Evolutionary conservation across 768 basidiomycete species (phyloP).

Genomic region (Pilatotrama ljubarskyi): DNA sequence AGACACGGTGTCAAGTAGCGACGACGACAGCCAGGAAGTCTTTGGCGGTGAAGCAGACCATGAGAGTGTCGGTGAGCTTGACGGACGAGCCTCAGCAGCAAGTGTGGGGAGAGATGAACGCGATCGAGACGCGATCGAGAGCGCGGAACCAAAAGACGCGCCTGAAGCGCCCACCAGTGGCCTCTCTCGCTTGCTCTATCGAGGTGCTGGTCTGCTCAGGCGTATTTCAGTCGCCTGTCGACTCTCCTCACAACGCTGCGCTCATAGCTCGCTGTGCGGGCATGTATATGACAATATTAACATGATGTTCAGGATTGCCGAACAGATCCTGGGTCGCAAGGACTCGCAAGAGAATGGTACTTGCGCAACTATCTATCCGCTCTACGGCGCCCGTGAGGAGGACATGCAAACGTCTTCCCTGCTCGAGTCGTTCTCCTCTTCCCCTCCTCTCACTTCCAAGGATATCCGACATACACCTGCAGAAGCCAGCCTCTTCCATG

Average conservation of each 20-base stretch:
- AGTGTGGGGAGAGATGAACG: no score
- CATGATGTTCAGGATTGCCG: slow-evolving; percentile 26
- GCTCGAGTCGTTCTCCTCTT: slow-evolving; percentile 20
- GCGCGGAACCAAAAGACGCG: no score
- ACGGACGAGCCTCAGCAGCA: no score
- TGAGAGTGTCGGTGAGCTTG: no score
- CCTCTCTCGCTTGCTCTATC: no score
- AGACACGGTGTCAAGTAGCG: no score
- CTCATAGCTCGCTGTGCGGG: not conserved
- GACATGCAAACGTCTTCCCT: slow-evolving; percentile 28
- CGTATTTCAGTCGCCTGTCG: slow-evolving; percentile 2
- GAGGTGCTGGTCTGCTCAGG: not conserved
- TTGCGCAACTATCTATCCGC: slow-evolving; percentile 29
- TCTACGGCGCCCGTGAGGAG: slow-evolving; percentile 26
- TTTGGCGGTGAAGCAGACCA: no score
- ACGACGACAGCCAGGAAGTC: no score
- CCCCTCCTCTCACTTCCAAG: slow-evolving; percentile 25
- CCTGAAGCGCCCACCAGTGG: no score
- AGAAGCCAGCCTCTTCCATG: slow-evolving; percentile 22
- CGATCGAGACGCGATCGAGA: no score
- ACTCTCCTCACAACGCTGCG: not conserved
- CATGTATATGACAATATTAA: slow-evolving; percentile 43
- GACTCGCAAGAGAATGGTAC: slow-evolving; percentile 26
- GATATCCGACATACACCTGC: slow-evolving; percentile 31
- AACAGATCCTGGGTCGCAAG: slow-evolving; percentile 37